A percentile compares a stretch with the other conserved stretches of the same genome.
Conservation (phyloP, 352 stramenopile species). For the Globisporangium apiculatum region DNA sequence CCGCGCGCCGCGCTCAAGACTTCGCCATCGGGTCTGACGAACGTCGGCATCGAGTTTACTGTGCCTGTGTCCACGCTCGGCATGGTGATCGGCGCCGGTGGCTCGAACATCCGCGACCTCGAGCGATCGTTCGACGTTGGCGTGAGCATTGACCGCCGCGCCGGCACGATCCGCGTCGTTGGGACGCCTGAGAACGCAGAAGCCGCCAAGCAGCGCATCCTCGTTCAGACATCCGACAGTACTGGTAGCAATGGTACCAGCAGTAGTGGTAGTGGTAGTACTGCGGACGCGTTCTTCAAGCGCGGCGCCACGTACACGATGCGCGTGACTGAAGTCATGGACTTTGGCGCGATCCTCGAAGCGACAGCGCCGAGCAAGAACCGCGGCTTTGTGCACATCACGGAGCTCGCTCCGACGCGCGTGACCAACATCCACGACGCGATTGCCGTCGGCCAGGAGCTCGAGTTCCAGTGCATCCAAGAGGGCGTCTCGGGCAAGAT, state of each 20-base stretch:
- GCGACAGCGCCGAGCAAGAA: conserved; percentile 58
- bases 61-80: conserved; percentile 51
- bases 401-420: conserved; percentile 75
- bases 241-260: conserved; percentile 12
- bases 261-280: neutral
- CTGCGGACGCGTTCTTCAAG: conserved; percentile 59
- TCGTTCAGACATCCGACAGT: conserved; percentile 27
- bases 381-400: conserved; percentile 93
- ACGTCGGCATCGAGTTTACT: conserved; percentile 51
- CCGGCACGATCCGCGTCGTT: conserved; percentile 87
- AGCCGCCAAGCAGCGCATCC: conserved; percentile 69
- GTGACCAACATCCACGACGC: conserved; percentile 58
- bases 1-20: conserved; percentile 55
- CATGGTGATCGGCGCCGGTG: conserved; percentile 66
- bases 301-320: conserved; percentile 89
- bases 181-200: conserved; percentile 63
- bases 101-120: conserved; percentile 67
- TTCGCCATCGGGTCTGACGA: conserved; percentile 25
- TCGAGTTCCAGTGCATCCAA: conserved; percentile 78
- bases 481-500: conserved; percentile 77
- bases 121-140: conserved; percentile 53
- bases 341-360: conserved; percentile 93
- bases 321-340: conserved; percentile 90
- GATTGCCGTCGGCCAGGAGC: conserved; percentile 59
- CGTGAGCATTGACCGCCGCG: conserved; percentile 75